Conservation (phyloP, 2,329 filamentous ascomycete genomes). For the Aspergillus ibericus region DNA sequence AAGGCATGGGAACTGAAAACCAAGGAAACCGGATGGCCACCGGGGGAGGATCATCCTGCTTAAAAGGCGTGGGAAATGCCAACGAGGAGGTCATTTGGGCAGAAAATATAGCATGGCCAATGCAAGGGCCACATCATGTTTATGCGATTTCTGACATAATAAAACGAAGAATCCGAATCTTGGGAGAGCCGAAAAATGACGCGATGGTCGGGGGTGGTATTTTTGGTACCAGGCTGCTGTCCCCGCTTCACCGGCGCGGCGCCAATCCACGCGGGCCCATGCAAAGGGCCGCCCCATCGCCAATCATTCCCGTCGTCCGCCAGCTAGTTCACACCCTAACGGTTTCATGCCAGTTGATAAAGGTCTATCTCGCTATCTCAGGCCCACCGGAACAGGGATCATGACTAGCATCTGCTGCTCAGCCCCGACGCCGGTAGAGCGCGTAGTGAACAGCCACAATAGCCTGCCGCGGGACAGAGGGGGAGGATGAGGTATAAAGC, state of each 20-base stretch:
- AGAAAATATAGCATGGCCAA: background rate
- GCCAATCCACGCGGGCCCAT: background rate
- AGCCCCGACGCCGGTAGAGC: background rate
- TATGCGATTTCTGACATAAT: background rate
- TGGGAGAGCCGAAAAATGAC: background rate
- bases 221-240: background rate
- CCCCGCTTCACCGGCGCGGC: background rate
- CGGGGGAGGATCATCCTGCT: too few species aligned
- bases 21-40: too few species aligned
- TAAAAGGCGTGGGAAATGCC: background rate
- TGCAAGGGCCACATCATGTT: background rate
- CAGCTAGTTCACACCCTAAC: too few species aligned
- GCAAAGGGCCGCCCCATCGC: background rate
- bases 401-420: background rate
- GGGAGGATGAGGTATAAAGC: background rate
- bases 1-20: background rate
- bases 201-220: background rate
- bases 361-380: background rate
- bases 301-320: background rate
- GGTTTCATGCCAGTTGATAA: background rate
- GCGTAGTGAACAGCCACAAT: background rate
- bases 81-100: background rate
- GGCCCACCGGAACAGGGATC: background rate
- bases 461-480: background rate
- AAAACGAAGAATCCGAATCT: background rate